Conservation (phyloP, 2,329 filamentous ascomycete genomes). For the Cladosporium oxysporum region DNA sequence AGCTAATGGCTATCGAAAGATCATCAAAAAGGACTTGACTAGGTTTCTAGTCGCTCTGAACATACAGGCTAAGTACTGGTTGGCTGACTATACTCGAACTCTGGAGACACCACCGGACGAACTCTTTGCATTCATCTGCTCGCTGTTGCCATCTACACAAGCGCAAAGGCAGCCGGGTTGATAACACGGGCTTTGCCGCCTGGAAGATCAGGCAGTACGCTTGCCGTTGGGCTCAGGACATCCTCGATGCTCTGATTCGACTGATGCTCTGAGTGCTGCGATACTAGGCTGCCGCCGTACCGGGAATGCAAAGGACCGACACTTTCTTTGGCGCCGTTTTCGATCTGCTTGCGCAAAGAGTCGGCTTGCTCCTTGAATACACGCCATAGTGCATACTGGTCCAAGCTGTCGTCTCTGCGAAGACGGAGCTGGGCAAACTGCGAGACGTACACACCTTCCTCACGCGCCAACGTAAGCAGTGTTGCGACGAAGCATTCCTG, state of each 20-base stretch:
- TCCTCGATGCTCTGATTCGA: neutral
- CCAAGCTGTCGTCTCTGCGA: conserved; percentile 35
- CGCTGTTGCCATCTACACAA: conserved; percentile 41
- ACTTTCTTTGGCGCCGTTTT: conserved; percentile 10
- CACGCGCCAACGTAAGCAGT: conserved; percentile 58
- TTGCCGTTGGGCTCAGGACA: neutral
- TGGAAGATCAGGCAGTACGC: conserved; percentile 5
- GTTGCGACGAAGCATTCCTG: conserved; percentile 69
- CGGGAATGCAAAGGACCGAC: neutral
- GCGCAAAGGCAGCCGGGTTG: conserved; percentile 12
- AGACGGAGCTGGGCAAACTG: neutral
- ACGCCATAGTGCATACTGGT: conserved; percentile 59
- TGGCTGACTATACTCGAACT: no score
- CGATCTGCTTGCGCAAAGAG: conserved; percentile 62
- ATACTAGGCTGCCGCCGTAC: neutral
- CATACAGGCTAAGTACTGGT: no score
- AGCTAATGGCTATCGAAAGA: no score
- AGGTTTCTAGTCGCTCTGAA: no score
- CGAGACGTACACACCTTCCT: conserved; percentile 26
- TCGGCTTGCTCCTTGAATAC: conserved; percentile 64
- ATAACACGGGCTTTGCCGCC: conserved; percentile 3
- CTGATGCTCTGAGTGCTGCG: neutral
- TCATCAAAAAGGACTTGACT: no score
- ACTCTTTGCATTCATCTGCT: conserved; percentile 31
- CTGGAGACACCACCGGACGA: neutral